These are phyloP conservation scores for Botrytis paeoniae DNA, from an alignment of 2,329 filamentous ascomycete species.

Conservation along the genomic window DNA sequence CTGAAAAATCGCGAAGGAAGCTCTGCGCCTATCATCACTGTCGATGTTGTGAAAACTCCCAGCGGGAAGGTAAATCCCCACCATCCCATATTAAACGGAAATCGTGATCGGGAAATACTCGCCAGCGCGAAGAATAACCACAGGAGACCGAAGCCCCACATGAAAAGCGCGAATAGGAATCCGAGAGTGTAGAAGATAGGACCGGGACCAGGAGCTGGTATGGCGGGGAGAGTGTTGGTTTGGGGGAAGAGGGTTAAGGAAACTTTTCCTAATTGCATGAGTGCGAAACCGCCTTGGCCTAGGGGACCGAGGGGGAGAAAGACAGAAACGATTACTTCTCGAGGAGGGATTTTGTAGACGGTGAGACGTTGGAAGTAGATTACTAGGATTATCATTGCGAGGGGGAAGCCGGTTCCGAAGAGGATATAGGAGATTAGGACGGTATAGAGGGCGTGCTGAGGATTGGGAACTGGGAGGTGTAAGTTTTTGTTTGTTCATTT, in stretches of 20 bases:
- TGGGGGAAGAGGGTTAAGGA: conserved; percentile 44
- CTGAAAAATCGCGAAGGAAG: conserved; percentile 55
- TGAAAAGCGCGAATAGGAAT: conserved; percentile 49
- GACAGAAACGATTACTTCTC: conserved; percentile 64
- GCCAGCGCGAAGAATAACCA: conserved; percentile 55
- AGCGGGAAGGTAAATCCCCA: conserved; percentile 60
- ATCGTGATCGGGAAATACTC: conserved; percentile 45
- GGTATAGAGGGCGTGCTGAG: conserved; percentile 56
- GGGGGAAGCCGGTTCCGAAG: conserved; percentile 61
- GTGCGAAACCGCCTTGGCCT: conserved; percentile 61
- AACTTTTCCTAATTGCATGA: conserved; percentile 44
- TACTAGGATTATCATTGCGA: conserved; percentile 61
- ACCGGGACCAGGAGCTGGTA: conserved; percentile 49
- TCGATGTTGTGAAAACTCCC: conserved; percentile 53
- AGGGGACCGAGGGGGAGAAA: conserved; percentile 66
- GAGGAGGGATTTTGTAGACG: conserved; percentile 62
- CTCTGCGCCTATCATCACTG: conserved; percentile 48
- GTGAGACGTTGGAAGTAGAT: conserved; percentile 69
- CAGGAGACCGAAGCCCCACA: conserved; percentile 55
- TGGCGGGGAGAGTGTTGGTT: conserved; percentile 35
- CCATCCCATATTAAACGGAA: conserved; percentile 62
- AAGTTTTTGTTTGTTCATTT: neutral
- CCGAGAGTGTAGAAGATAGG: conserved; percentile 58
- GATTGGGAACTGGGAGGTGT: conserved; percentile 44
- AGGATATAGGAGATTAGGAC: conserved; percentile 64